These are phyloP conservation scores for Fusarium nematophilum DNA, from an alignment of 2,329 filamentous ascomycete genomes.

Conservation along the genomic window DNA sequence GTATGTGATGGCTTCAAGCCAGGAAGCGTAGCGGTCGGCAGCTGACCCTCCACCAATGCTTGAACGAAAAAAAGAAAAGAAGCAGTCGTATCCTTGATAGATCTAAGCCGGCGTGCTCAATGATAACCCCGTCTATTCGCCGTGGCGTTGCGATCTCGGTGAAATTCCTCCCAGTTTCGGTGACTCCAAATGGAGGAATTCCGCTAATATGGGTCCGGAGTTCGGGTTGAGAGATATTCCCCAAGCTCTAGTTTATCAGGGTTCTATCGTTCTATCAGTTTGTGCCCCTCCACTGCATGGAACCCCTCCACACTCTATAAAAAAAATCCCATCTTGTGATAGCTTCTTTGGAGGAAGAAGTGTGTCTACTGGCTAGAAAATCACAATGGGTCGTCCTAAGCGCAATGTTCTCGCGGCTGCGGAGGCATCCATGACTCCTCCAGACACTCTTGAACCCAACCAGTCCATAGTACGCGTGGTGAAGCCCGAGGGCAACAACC, in stretches of 20 bases:
- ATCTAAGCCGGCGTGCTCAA: neutral
- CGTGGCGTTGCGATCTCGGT: neutral
- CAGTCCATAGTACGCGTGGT: slow-evolving; percentile 81
- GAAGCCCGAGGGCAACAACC: slow-evolving; percentile 87
- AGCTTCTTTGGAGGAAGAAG: neutral
- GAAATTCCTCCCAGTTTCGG: neutral
- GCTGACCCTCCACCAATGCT: neutral
- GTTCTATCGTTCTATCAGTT: slow-evolving; percentile 29
- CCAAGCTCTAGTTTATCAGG: neutral
- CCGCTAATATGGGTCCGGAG: neutral
- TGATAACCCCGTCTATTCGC: neutral
- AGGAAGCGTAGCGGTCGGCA: neutral
- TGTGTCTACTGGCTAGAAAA: neutral
- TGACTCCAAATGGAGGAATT: slow-evolving; percentile 20
- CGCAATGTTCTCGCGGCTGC: slow-evolving; percentile 82
- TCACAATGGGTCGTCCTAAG: slow-evolving; percentile 61
- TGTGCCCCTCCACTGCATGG: slow-evolving; percentile 30
- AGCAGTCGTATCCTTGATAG: neutral
- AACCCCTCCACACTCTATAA: slow-evolving; percentile 26
- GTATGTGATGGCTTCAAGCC: neutral
- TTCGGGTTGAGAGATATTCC: slow-evolving; percentile 18
- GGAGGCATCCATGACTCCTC: slow-evolving; percentile 73
- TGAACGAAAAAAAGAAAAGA: neutral
- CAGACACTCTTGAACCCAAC: slow-evolving; percentile 67
- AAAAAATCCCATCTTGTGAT: slow-evolving; percentile 20